Conservation (phyloP, 306 rosid species). For the Prunus fruticosa region DNA sequence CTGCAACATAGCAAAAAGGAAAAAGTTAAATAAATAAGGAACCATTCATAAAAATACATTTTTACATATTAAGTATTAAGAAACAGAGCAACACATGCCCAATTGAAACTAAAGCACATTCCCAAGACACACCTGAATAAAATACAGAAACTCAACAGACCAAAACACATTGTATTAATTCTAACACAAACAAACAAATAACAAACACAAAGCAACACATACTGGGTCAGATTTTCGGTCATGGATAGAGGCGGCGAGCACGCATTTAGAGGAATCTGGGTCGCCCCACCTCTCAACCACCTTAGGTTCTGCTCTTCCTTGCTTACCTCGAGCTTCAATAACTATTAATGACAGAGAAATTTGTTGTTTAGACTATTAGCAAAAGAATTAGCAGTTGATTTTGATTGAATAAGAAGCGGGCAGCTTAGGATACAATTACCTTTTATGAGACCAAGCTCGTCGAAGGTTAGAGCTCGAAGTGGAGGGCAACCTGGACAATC, state of each 20-base stretch:
- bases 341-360: slow-evolving; percentile 34
- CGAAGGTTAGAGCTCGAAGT: slow-evolving; percentile 82
- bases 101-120: neutral
- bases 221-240: slow-evolving; percentile 61
- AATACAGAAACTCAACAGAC: neutral
- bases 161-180: neutral
- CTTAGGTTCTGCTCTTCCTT: slow-evolving; percentile 43
- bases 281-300: slow-evolving; percentile 89
- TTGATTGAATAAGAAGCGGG: neutral
- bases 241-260: slow-evolving; percentile 60
- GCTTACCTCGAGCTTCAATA: slow-evolving; percentile 57
- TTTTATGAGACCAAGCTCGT: slow-evolving; percentile 83
- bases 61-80: neutral
- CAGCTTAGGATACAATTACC: slow-evolving; percentile 38
- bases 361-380: neutral
- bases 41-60: slow-evolving; percentile 9
- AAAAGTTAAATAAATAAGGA: neutral
- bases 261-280: slow-evolving; percentile 57
- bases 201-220: slow-evolving; percentile 11
- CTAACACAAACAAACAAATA: neutral
- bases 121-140: neutral
- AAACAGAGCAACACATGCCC: neutral
- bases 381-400: neutral
- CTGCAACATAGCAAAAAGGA: slow-evolving; percentile 47
- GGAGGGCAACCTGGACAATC: slow-evolving; percentile 85